Conservation (phyloP, 495 filamentous ascomycete genomes). For the Chaetomidium leptoderma region DNA sequence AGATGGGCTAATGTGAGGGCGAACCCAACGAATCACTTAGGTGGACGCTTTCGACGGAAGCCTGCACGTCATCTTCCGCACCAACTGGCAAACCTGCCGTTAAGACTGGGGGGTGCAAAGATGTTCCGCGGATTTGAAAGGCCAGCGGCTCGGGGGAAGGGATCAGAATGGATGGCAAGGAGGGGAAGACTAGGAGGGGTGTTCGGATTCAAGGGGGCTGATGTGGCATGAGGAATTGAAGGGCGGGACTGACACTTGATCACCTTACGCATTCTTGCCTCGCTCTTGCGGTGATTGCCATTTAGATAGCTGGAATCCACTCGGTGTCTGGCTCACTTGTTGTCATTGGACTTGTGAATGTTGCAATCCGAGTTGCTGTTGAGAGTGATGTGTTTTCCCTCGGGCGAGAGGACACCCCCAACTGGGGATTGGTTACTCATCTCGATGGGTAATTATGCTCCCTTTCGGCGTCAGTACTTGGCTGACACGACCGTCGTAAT, state of each 20-base stretch:
- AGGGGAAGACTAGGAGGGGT: not conserved
- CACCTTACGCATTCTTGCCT: not conserved
- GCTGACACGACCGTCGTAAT: no score
- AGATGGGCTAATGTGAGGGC: constrained; percentile 18
- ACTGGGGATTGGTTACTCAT: no score
- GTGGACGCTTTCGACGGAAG: constrained; percentile 33
- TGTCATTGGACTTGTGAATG: not conserved
- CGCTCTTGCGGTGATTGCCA: not conserved
- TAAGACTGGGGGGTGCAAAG: not conserved
- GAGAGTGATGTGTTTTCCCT: not conserved
- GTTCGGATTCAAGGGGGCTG: not conserved
- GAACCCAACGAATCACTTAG: constrained; percentile 12
- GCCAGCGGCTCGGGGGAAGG: not conserved
- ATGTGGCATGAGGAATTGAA: not conserved
- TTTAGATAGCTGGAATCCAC: not conserved
- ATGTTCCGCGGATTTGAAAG: not conserved
- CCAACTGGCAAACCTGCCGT: constrained; percentile 25
- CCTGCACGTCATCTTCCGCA: constrained; percentile 28
- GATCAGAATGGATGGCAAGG: not conserved
- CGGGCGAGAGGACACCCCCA: no score
- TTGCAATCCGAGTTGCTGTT: not conserved
- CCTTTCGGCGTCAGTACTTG: no score
- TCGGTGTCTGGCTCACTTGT: not conserved
- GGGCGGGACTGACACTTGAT: not conserved
- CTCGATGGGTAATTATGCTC: no score